Evolutionary conservation across 1,284 basidiomycete genomes (phyloP).

Genomic region (Microbotryum saponariae): DNA sequence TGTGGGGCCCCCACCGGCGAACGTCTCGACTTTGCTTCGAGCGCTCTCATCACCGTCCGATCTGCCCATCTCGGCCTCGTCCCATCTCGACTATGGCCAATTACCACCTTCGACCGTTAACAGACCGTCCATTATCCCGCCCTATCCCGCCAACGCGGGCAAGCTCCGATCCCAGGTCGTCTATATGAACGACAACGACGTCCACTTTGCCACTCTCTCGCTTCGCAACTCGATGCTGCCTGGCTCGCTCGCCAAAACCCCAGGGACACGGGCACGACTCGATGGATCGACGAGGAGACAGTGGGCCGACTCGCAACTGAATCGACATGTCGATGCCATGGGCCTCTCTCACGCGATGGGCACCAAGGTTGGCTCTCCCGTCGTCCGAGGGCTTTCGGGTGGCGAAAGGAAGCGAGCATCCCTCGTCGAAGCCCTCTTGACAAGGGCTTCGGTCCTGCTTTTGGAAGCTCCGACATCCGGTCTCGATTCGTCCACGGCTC

Average conservation of each 20-base stretch:
- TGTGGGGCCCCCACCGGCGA: slow-evolving; percentile 45
- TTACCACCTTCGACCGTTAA: slow-evolving; percentile 16
- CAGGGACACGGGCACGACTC: slow-evolving; percentile 41
- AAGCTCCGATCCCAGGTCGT: slow-evolving; percentile 61
- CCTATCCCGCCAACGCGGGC: slow-evolving; percentile 43
- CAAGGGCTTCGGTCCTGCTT: slow-evolving; percentile 42
- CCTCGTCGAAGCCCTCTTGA: slow-evolving; percentile 48
- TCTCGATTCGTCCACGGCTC: slow-evolving; percentile 55
- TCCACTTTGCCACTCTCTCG: slow-evolving; percentile 55
- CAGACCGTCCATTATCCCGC: slow-evolving; percentile 42
- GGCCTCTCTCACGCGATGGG: slow-evolving; percentile 49
- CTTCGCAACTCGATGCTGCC: slow-evolving; percentile 52
- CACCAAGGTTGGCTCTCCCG: slow-evolving; percentile 51
- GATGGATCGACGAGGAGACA: slow-evolving; percentile 47
- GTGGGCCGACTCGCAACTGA: slow-evolving; percentile 48
- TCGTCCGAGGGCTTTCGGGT: slow-evolving; percentile 54
- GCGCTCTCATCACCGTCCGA: slow-evolving; percentile 36
- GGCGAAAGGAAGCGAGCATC: slow-evolving; percentile 49
- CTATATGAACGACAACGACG: slow-evolving; percentile 45
- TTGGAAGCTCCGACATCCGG: slow-evolving; percentile 59
- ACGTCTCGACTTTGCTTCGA: slow-evolving; percentile 39
- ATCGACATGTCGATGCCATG: slow-evolving; percentile 40
- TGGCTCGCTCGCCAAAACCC: slow-evolving; percentile 43
- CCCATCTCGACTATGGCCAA: slow-evolving; percentile 33
- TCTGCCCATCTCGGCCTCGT: slow-evolving; percentile 21